A percentile compares a stretch with the other conserved stretches of the same genome.
Evolutionary conservation across 768 basidiomycete species (phyloP).

Genomic region (Lyophyllum shimeji): DNA sequence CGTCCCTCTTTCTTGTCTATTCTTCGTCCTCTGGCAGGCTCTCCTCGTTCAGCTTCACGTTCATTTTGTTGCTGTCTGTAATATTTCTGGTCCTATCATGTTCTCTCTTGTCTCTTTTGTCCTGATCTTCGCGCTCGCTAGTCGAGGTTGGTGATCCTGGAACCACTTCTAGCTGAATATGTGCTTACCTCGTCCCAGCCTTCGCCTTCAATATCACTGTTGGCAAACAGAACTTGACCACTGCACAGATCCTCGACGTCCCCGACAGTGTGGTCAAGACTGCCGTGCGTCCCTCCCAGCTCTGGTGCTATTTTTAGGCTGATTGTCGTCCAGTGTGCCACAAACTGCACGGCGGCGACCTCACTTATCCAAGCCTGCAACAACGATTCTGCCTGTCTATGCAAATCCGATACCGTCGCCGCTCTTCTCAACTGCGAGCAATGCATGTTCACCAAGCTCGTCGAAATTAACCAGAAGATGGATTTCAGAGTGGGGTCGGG

Average conservation of each 20-base stretch:
- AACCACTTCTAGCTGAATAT: neutral
- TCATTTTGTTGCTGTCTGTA: neutral
- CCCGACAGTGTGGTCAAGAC: constrained; percentile 28
- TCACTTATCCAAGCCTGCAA: constrained; percentile 38
- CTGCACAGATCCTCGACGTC: constrained; percentile 45
- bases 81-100: constrained; percentile 17
- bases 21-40: constrained; percentile 27
- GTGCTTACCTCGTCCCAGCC: constrained; percentile 19
- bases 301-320: neutral
- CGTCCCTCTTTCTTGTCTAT: constrained; percentile 5
- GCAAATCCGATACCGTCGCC: constrained; percentile 39
- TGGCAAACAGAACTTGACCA: constrained; percentile 35
- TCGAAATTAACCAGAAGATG: constrained; percentile 45
- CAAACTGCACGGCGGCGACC: constrained; percentile 28
- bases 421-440: constrained; percentile 57
- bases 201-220: constrained; percentile 52
- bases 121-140: constrained; percentile 47
- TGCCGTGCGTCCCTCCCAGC: constrained; percentile 28
- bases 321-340: constrained; percentile 32
- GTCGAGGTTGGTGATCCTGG: constrained; percentile 49
- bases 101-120: constrained; percentile 30
- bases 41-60: constrained; percentile 1
- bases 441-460: constrained; percentile 61
- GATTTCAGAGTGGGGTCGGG: constrained; percentile 62
- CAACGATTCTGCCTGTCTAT: constrained; percentile 53